Evolutionary conservation across 1,139 yeast genomes (phyloP), one percentile per base, ranked within the genome.

Genomic region (Magnusiomyces paraingens): DNA sequence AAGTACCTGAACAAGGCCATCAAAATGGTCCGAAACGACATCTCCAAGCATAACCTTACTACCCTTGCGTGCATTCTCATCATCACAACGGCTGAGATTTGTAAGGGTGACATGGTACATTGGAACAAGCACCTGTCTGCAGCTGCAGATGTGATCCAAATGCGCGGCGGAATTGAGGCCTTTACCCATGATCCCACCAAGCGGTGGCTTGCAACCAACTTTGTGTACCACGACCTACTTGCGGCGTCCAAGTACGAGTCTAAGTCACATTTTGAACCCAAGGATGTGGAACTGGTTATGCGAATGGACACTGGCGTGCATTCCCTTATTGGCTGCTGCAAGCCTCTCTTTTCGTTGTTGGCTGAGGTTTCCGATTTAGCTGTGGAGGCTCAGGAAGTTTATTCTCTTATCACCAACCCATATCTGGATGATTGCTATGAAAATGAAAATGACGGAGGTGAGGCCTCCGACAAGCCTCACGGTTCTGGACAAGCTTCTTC

Each of bases 211-310:
- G 81, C 85, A 26, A 80, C 89, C n/a, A 86, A 84, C 66, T 87
- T 84, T 69, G 89, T 90, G 0, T 87, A 86, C 64, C 95, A 87
- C 66, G 95, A 86, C 64, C 77, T 87, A 43, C 72, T 85, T 59
- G 82, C 93, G 1, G 77, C 83, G 52, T 79, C 86, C 14, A 74
- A 68, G 5, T 58, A 61, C 26, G 60, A 63, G 6, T 58, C 68
- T n/a, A 76, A 39, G 47, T 62, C 70, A 0, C 65, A 69, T 32
- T 67, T 70, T 55, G 58, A 66, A 14, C 57, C 69, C 1, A 55
- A 58, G 3, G 70, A 70, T 32, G 86, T 86, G 66, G 82, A 83
- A 51, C 68, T 71, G 40, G 76, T 86, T 65, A 70, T 64, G 56
- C 57, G 52, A n/a, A 57, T 59, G 21, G 63, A 62, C 10, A 52